phyloP scores from a whole-genome alignment of 352 stramenopile genomes.

The Phytophthora citricola region DNA sequence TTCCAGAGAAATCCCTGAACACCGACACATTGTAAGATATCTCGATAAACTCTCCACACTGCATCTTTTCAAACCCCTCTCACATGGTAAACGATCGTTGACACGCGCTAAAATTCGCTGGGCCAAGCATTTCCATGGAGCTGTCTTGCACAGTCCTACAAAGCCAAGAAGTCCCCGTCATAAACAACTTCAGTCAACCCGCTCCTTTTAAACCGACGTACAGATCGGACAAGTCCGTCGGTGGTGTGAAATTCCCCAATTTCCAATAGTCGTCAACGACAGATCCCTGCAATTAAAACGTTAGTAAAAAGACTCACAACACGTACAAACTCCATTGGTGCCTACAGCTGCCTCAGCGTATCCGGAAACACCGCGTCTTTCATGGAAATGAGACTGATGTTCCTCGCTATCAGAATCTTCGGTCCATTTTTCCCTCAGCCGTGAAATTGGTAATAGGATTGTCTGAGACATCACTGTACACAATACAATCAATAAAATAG shows the following conservation, averaged over 20 bases:
- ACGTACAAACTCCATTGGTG: not conserved
- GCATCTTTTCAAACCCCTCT: not conserved
- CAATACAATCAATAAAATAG: not conserved
- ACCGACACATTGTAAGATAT: not conserved
- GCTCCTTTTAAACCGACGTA: constrained; percentile 13
- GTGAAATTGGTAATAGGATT: constrained; percentile 39
- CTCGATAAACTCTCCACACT: not conserved
- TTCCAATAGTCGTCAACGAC: constrained; percentile 24
- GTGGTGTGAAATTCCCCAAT: constrained; percentile 32
- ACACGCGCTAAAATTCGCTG: constrained; percentile 36
- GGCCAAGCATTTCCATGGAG: constrained; percentile 24
- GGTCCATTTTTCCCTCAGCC: constrained; percentile 25
- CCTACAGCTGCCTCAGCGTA: constrained; percentile 30
- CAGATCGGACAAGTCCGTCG: constrained; percentile 39
- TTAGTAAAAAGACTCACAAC: not conserved
- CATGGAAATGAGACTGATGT: constrained; percentile 26
- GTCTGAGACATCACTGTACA: constrained; percentile 32
- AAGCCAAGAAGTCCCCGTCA: not conserved
- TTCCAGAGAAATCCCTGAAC: constrained; percentile 39
- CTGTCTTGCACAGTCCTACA: constrained; percentile 30
- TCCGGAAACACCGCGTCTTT: constrained; percentile 19
- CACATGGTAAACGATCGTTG: constrained; percentile 41
- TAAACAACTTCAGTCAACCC: not conserved
- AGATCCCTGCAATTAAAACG: constrained; percentile 30
- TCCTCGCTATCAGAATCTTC: constrained; percentile 26